phyloP scores from a whole-genome alignment of 108 stramenopile species.

The Discostella stelligeroides region DNA sequence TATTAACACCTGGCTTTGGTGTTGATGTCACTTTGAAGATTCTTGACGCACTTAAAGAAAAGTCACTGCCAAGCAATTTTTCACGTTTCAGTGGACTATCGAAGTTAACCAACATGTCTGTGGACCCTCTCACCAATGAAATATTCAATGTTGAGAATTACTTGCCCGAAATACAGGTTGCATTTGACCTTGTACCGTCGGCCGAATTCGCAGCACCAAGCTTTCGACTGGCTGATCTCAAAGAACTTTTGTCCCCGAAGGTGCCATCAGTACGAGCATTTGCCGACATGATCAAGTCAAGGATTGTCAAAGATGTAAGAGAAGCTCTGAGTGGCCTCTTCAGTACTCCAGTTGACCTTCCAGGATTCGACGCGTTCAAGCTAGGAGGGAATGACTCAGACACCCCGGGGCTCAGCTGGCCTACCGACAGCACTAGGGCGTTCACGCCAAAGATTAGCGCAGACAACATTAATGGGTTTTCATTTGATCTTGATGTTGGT shows the following conservation, averaged over 20 bases:
- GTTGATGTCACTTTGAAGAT: slow-evolving; percentile 3
- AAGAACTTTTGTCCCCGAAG: slow-evolving; percentile 20
- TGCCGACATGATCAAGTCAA: slow-evolving; percentile 11
- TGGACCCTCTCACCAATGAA: slow-evolving; percentile 20
- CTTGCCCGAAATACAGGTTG: slow-evolving; percentile 20
- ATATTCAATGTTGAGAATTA: slow-evolving; percentile 33
- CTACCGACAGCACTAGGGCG: background rate
- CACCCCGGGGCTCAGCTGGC: background rate
- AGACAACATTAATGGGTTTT: slow-evolving; percentile 6
- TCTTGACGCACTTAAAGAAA: background rate
- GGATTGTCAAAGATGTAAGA: slow-evolving; percentile 1
- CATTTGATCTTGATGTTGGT: slow-evolving; percentile 10
- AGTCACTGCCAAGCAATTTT: background rate
- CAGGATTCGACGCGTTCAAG: slow-evolving; percentile 1
- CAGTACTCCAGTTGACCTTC: slow-evolving; percentile 13
- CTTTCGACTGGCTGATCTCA: slow-evolving; percentile 15
- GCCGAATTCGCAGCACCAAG: slow-evolving; percentile 20
- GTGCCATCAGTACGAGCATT: slow-evolving; percentile 6
- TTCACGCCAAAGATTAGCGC: background rate
- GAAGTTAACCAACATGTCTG: background rate
- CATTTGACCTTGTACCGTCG: slow-evolving; percentile 16
- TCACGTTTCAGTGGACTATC: slow-evolving; percentile 1
- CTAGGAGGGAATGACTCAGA: background rate
- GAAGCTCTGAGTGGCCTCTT: slow-evolving; percentile 14
- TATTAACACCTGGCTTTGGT: slow-evolving; percentile 18